These are phyloP conservation scores for Peribolospora baueri DNA, from an alignment of 768 basidiomycete genomes.

Conservation along the genomic window DNA sequence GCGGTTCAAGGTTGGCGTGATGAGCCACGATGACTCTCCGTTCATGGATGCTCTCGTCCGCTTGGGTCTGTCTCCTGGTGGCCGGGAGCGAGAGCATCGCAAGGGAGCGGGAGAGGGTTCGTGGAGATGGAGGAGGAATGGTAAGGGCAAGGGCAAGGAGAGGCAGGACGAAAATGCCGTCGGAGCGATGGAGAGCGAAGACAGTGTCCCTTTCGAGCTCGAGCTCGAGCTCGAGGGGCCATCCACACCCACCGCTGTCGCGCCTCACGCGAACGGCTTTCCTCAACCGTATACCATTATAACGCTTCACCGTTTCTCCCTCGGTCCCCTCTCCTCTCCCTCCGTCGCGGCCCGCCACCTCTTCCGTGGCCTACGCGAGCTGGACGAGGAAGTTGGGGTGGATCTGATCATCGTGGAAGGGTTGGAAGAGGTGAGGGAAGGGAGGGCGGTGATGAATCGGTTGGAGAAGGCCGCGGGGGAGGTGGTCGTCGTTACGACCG, in stretches of 20 bases:
- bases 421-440: constrained; percentile 51
- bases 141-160: no score
- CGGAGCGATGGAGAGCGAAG: no score
- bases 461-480: constrained; percentile 68
- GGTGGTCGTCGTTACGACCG: not conserved
- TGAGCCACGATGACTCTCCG: no score
- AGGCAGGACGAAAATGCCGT: no score
- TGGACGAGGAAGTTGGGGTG: constrained; percentile 44
- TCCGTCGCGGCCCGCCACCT: constrained; percentile 50
- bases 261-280: not conserved
- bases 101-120: no score
- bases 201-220: not conserved
- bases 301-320: constrained; percentile 9
- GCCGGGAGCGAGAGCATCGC: no score
- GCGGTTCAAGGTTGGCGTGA: no score
- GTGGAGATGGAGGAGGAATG: no score
- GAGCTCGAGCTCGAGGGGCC: not conserved
- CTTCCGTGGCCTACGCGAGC: constrained; percentile 61
- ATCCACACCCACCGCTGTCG: not conserved
- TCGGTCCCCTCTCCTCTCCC: constrained; percentile 21
- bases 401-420: constrained; percentile 69
- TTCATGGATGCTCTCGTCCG: no score
- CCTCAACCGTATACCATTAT: not conserved
- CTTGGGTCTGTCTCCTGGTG: no score
- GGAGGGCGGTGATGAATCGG: constrained; percentile 84